A percentile compares a stretch with the other conserved stretches of the same genome.
Conservation (phyloP, 805 yeast genomes). For the Ogataea pignaliae region DNA sequence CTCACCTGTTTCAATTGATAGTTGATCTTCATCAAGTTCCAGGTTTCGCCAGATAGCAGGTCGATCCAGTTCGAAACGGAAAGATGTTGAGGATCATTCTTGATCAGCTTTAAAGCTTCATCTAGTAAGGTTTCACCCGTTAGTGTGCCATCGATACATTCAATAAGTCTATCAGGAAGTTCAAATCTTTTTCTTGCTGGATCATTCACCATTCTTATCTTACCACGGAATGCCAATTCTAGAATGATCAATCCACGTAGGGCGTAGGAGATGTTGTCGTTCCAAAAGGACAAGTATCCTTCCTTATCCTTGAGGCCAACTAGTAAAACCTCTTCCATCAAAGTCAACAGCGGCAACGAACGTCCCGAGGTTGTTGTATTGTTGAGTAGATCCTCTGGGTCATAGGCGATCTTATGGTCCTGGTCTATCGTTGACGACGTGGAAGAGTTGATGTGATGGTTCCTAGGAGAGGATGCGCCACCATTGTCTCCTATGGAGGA, state of each 20-base stretch:
- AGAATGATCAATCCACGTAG: constrained; percentile 89
- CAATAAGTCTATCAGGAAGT: constrained; percentile 79
- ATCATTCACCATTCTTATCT: constrained; percentile 84
- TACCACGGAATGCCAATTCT: constrained; percentile 88
- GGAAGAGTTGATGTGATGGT: constrained; percentile 7
- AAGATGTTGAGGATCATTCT: constrained; percentile 70
- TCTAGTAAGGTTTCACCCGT: constrained; percentile 96
- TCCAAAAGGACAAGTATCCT: constrained; percentile 97
- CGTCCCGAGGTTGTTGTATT: constrained; percentile 31
- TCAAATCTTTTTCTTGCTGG: constrained; percentile 89
- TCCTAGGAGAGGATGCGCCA: not conserved
- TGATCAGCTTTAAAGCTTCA: constrained; percentile 89
- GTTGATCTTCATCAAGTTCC: constrained; percentile 92
- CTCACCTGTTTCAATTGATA: constrained; percentile 97
- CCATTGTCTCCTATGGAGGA: constrained; percentile 1
- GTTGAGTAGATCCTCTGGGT: constrained; percentile 60
- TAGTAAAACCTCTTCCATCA: constrained; percentile 94
- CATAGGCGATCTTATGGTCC: constrained; percentile 69
- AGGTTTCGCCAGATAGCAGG: constrained; percentile 89
- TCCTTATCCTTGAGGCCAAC: constrained; percentile 94
- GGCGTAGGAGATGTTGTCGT: constrained; percentile 94
- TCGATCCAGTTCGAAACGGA: constrained; percentile 92
- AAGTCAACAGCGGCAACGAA: constrained; percentile 68
- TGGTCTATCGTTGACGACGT: constrained; percentile 21
- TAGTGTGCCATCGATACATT: constrained; percentile 77